phyloP scores from a whole-genome alignment of 805 yeast genomes.

The Starmera quercuum region DNA sequence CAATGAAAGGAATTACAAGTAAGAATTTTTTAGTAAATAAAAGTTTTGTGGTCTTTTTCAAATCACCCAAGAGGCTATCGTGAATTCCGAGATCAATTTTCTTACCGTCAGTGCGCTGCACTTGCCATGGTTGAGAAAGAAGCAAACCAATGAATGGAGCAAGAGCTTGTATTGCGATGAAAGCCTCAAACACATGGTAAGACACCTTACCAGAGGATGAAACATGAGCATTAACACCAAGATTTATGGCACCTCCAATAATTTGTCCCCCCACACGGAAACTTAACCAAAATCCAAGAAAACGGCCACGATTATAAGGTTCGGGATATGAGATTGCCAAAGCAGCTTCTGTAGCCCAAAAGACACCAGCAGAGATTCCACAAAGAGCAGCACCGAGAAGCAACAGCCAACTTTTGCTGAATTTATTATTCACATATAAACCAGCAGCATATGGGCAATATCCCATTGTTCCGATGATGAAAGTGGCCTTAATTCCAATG shows the following conservation, averaged over 20 bases:
- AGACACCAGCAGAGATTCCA: constrained; percentile 17
- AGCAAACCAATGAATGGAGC: constrained; percentile 13
- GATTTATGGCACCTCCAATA: constrained; percentile 16
- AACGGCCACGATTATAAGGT: constrained; percentile 11
- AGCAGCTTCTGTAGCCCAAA: constrained; percentile 17
- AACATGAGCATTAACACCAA: constrained; percentile 8
- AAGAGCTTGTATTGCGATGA: constrained; percentile 12
- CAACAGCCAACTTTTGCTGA: constrained; percentile 15
- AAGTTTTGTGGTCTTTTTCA: not conserved
- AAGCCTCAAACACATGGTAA: constrained; percentile 3
- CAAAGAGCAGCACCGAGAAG: constrained; percentile 13
- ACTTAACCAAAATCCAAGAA: constrained; percentile 13
- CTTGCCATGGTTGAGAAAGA: constrained; percentile 12
- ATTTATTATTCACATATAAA: constrained; percentile 11
- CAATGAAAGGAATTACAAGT: not conserved
- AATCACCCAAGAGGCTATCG: not conserved
- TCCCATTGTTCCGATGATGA: constrained; percentile 13
- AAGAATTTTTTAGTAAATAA: not conserved
- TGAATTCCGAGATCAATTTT: not conserved
- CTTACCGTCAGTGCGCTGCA: constrained; percentile 1
- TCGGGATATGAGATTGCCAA: constrained; percentile 16
- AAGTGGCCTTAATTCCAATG: constrained; percentile 10
- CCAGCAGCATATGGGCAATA: constrained; percentile 17
- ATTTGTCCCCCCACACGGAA: constrained; percentile 12
- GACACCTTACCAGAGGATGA: constrained; percentile 8